These are phyloP conservation scores for Dorcoceras hygrometricum DNA, from an alignment of 257 asterid genomes.

Conservation along the genomic window DNA sequence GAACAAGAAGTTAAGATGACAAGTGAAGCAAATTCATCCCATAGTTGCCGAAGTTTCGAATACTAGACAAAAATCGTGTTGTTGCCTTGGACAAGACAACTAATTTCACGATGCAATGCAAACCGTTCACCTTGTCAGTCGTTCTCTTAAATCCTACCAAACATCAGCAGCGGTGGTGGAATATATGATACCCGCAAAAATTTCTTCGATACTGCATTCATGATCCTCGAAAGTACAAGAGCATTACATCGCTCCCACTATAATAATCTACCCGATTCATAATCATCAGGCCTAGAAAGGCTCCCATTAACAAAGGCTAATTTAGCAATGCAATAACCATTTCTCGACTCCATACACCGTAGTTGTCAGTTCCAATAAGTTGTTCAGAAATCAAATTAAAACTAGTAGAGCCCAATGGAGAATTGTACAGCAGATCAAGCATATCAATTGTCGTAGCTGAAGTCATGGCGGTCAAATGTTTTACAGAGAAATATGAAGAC, in stretches of 20 bases:
- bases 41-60: not conserved
- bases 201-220: no score
- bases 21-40: not conserved
- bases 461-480: no score
- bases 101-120: not conserved
- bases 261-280: accelerated
- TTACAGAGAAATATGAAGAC: no score
- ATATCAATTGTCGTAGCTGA: no score
- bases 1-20: no score
- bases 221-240: not conserved
- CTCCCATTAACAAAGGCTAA: not conserved
- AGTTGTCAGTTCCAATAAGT: not conserved
- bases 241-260: not conserved
- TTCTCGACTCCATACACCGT: not conserved
- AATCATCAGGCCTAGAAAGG: not conserved
- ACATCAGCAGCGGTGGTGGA: not conserved
- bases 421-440: no score
- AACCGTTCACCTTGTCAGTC: not conserved
- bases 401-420: no score
- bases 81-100: not conserved
- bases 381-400: not conserved
- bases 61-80: not conserved
- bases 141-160: not conserved
- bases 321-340: not conserved
- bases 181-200: not conserved